These are phyloP conservation scores for Erythrobasidium hasegawianum DNA, from an alignment of 1,284 basidiomycete species.

Conservation along the genomic window DNA sequence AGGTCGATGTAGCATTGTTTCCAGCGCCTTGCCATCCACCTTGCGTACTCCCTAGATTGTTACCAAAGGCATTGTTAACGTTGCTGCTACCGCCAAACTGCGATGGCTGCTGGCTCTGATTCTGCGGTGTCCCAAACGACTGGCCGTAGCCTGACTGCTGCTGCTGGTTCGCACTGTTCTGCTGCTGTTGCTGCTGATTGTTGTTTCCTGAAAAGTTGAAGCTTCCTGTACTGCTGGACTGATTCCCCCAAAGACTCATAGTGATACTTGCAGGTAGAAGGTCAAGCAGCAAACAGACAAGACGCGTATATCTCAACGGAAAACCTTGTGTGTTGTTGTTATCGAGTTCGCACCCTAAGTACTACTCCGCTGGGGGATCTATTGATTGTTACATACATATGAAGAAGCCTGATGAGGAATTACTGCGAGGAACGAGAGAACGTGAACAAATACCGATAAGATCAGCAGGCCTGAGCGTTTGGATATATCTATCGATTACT, in stretches of 20 bases:
- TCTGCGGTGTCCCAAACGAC: neutral
- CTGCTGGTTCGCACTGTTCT: too few species aligned
- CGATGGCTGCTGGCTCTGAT: slow-evolving; percentile 18
- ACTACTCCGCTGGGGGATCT: neutral
- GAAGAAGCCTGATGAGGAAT: neutral
- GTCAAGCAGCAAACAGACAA: too few species aligned
- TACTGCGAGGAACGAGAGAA: neutral
- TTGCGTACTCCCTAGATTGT: slow-evolving; percentile 8
- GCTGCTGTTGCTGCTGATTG: slow-evolving; percentile 23
- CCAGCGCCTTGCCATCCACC: neutral
- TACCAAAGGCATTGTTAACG: neutral
- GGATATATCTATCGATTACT: too few species aligned
- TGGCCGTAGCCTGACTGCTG: neutral
- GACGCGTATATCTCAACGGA: too few species aligned
- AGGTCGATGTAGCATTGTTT: neutral
- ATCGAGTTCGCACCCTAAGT: too few species aligned
- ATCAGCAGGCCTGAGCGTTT: too few species aligned
- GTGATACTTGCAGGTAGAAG: too few species aligned
- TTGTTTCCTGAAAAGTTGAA: neutral
- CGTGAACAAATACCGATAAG: too few species aligned
- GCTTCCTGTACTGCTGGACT: neutral
- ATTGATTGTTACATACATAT: neutral
- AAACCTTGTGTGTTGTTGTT: too few species aligned
- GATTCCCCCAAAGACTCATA: too few species aligned
- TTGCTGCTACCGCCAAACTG: slow-evolving; percentile 1